Base-by-base conservation (phyloP, 2,329 filamentous ascomycete genomes). In the Cryphonectria parasitica region DNA sequence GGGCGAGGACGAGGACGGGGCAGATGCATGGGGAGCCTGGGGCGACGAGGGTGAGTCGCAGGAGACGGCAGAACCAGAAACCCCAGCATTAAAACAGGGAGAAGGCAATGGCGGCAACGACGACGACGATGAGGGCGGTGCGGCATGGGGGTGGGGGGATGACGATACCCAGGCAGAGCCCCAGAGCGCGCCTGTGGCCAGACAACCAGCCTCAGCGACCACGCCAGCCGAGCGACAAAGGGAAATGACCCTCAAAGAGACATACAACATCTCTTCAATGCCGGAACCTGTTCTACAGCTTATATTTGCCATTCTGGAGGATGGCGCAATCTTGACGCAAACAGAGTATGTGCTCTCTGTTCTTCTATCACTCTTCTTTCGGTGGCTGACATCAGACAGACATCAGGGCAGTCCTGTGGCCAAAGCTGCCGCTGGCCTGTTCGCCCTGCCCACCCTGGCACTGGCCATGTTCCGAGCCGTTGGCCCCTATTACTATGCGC, bases 121-220 rank as follows among this genome's bases (percentile, higher is more conserved):
- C 17, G 80, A 83, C 60, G 82, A 85, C 17, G 80, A 83, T 60
- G 82, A 85, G 31, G 83, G 81, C 0, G 83, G 83, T 15, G 92
- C 94, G 74, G 92, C 93, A 36, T 97, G 94, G 92, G 94, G 92
- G 3, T 97, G 94, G 93, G 92, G 89, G 31, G 94, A 89, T 22
- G 85, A 94, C 52, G 92, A 92, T 41, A 76, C 79, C 31, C 65
- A 78, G 74, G 71, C 75, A 74, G n/a, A 80, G 78, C 70, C 75
- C 61, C 75, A 78, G 64, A 73, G 73, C n/a, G 68, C 74, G 28
- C 19, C 64, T 8, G 56, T 66, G 25, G 25, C 66, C 43, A 66
- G 58, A 34, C 68, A 73, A 43, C 41, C 22, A 61, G 74, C 22
- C 58, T 73, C 76, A 25, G 68, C 74, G 25, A 72, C 17, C 43